Evolutionary conservation across 1,284 basidiomycete genomes (phyloP).

Genomic region (Volvariella volvacea): DNA sequence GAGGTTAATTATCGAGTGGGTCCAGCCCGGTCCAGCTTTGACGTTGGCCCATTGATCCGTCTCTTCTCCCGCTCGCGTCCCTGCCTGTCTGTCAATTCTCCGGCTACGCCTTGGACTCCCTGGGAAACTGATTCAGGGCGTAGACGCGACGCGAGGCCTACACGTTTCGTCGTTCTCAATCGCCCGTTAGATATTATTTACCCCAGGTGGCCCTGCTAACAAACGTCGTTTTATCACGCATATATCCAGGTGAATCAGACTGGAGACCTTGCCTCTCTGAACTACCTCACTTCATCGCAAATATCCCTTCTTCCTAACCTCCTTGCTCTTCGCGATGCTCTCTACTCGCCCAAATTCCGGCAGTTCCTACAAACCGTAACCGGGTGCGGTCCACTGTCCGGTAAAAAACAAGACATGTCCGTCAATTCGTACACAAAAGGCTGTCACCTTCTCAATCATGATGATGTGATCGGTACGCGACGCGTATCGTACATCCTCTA

Average conservation of each 20-base stretch:
- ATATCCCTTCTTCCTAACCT: conserved; percentile 75
- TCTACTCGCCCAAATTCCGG: conserved; percentile 87
- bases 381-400: conserved; percentile 89
- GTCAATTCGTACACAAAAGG: conserved; percentile 89
- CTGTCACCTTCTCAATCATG: conserved; percentile 94
- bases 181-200: no score
- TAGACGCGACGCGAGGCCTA: no score
- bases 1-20: no score
- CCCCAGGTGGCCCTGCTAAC: no score
- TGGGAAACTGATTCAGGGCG: no score
- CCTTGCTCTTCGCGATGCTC: conserved; percentile 81
- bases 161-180: no score
- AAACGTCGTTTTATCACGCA: no score
- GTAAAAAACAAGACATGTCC: conserved; percentile 93
- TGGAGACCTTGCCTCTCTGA: conserved; percentile 91
- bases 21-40: no score
- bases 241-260: conserved; percentile 84
- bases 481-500: conserved; percentile 97
- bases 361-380: conserved; percentile 84
- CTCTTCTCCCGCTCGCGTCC: no score
- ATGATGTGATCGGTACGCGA: conserved; percentile 96
- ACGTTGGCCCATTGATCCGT: no score
- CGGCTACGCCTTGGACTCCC: no score
- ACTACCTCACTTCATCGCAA: conserved; percentile 74
- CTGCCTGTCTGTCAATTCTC: no score